phyloP scores from a whole-genome alignment of 352 stramenopile genomes.

The Globisporangium abappressorium region DNA sequence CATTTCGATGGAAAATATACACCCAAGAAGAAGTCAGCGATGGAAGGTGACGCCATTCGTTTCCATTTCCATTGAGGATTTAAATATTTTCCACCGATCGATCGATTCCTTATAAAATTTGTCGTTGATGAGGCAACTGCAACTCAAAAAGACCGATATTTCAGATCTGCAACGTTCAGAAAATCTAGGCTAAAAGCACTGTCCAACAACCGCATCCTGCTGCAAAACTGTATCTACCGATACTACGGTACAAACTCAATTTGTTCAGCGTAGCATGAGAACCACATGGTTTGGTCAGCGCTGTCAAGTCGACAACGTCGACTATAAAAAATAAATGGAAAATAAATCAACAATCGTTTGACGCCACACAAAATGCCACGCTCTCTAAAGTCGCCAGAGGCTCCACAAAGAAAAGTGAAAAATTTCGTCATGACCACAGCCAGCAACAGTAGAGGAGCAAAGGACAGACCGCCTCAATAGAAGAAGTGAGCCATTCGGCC shows the following conservation, averaged over 20 bases:
- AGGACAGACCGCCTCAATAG: background rate
- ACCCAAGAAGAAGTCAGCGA: background rate
- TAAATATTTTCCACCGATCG: too few species aligned
- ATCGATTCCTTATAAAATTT: too few species aligned
- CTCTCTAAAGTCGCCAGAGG: background rate
- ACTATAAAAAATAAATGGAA: background rate
- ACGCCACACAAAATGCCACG: too few species aligned
- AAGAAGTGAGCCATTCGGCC: background rate
- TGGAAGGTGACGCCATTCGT: too few species aligned
- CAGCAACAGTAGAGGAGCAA: background rate
- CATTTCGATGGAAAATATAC: background rate
- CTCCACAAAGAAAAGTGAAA: background rate
- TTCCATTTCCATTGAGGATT: too few species aligned
- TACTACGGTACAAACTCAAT: background rate
- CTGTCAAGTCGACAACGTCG: background rate
- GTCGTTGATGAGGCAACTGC: too few species aligned
- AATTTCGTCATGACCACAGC: background rate
- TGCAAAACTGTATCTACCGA: background rate
- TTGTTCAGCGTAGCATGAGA: background rate
- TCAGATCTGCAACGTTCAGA: background rate
- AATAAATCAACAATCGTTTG: background rate
- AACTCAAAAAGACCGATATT: background rate
- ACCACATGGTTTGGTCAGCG: background rate
- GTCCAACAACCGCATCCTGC: background rate
- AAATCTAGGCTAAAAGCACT: background rate